Evolutionary conservation across 2,329 filamentous ascomycete genomes (phyloP).

Genomic region (Pleurostoma richardsiae): DNA sequence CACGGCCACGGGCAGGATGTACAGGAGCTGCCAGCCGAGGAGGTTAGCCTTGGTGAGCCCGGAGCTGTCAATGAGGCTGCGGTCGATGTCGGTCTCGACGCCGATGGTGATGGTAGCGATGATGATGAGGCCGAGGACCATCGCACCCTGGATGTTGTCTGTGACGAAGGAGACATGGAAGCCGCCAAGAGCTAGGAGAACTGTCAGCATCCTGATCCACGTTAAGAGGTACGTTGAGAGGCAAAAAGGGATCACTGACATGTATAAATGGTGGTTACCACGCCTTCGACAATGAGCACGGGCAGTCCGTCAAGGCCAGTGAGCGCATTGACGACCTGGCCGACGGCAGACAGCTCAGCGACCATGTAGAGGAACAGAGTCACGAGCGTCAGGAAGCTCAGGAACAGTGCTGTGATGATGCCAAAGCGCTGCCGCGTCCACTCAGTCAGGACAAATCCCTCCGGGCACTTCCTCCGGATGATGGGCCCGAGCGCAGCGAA

Average conservation of each 20-base stretch:
- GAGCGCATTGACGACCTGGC: conserved; percentile 70
- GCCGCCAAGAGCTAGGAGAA: conserved; percentile 62
- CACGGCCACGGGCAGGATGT: conserved; percentile 77
- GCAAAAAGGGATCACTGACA: conserved; percentile 41
- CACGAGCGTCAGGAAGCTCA: conserved; percentile 73
- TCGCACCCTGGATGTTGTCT: conserved; percentile 73
- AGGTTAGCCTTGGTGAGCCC: conserved; percentile 64
- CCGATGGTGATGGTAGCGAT: conserved; percentile 76
- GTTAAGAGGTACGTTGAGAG: not conserved
- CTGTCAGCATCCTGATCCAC: not conserved
- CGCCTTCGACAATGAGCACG: conserved; percentile 71
- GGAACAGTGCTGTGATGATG: conserved; percentile 60
- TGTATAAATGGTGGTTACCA: conserved; percentile 78
- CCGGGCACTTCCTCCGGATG: conserved; percentile 73
- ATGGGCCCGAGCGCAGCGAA: conserved; percentile 73
- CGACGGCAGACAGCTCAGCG: conserved; percentile 73
- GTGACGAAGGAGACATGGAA: conserved; percentile 83
- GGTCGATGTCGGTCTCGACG: conserved; percentile 67
- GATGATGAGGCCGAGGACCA: conserved; percentile 71
- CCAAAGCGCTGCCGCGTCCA: conserved; percentile 81
- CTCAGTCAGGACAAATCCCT: conserved; percentile 80
- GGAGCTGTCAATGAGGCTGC: conserved; percentile 61
- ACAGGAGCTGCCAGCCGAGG: conserved; percentile 79
- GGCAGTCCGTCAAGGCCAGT: conserved; percentile 72
- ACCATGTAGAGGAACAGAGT: conserved; percentile 88